These are phyloP conservation scores for Wickerhamiella siamensis DNA, from an alignment of 805 yeast genomes.

Conservation along the genomic window DNA sequence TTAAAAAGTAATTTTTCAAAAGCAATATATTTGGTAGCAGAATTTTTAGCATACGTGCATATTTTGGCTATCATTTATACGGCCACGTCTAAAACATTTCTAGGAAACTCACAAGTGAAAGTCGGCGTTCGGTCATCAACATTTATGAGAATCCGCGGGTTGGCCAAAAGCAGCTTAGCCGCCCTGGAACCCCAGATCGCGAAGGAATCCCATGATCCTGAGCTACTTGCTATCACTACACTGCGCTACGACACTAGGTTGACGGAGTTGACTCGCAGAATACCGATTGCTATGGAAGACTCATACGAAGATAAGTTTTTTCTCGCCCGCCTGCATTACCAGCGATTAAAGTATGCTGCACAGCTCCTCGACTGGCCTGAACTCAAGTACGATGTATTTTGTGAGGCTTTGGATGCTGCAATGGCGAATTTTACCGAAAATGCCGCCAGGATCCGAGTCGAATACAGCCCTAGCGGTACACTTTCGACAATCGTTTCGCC, in stretches of 20 bases:
- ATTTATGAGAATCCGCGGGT: background rate
- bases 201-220: slow-evolving; percentile 11
- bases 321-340: slow-evolving; percentile 47
- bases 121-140: background rate
- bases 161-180: background rate
- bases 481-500: slow-evolving; percentile 27
- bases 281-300: slow-evolving; percentile 18
- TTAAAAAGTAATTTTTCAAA: too few relatives aligned
- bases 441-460: slow-evolving; percentile 37
- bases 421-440: slow-evolving; percentile 11
- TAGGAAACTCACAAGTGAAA: too few relatives aligned
- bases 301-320: slow-evolving; percentile 34
- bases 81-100: too few relatives aligned
- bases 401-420: slow-evolving; percentile 25
- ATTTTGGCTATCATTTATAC: too few relatives aligned
- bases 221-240: slow-evolving; percentile 51
- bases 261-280: slow-evolving; percentile 18
- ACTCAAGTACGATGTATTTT: slow-evolving; percentile 31
- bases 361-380: slow-evolving; percentile 38
- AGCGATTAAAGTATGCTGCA: slow-evolving; percentile 42
- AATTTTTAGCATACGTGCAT: too few relatives aligned
- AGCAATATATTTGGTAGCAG: too few relatives aligned
- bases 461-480: slow-evolving; percentile 27
- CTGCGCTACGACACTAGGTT: slow-evolving; percentile 61
- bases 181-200: slow-evolving; percentile 3